Evolutionary conservation across 2,329 filamentous ascomycete species (phyloP).

Genomic region (Cytospora chrysosperma): DNA sequence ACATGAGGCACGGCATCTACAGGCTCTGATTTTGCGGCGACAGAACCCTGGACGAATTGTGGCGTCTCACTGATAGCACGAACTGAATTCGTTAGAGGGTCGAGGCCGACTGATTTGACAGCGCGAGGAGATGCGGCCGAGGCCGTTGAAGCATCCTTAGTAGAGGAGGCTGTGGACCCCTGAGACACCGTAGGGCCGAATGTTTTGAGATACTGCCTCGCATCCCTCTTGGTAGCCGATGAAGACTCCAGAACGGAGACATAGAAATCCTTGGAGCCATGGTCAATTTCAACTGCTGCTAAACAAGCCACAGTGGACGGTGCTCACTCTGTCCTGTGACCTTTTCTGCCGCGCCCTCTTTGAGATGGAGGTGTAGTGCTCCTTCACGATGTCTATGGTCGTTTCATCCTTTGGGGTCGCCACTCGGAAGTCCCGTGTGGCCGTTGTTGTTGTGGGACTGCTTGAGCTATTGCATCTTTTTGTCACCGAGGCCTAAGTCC

Average conservation of each 20-base stretch:
- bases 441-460: constrained; percentile 25
- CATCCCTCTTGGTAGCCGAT: constrained; percentile 88
- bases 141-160: constrained; percentile 31
- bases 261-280: constrained; percentile 67
- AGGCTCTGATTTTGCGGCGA: constrained; percentile 29
- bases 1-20: constrained; percentile 59
- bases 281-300: constrained; percentile 15
- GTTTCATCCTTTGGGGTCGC: constrained; percentile 31
- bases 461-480: constrained; percentile 18
- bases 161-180: constrained; percentile 34
- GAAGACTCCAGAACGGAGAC: constrained; percentile 86
- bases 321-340: constrained; percentile 46
- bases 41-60: constrained; percentile 38
- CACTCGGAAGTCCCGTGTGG: constrained; percentile 26
- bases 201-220: constrained; percentile 85
- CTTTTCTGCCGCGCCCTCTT: constrained; percentile 48
- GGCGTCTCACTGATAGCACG: constrained; percentile 33
- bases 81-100: constrained; percentile 29
- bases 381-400: constrained; percentile 30
- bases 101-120: constrained; percentile 12
- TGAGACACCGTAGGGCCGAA: constrained; percentile 56
- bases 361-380: constrained; percentile 40
- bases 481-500: constrained; percentile 10
- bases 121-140: constrained; percentile 11
- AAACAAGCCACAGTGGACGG: constrained; percentile 13